These are phyloP conservation scores for Cutaneotrichosporon cavernicola DNA, from an alignment of 1,284 basidiomycete species.

Conservation along the genomic window DNA sequence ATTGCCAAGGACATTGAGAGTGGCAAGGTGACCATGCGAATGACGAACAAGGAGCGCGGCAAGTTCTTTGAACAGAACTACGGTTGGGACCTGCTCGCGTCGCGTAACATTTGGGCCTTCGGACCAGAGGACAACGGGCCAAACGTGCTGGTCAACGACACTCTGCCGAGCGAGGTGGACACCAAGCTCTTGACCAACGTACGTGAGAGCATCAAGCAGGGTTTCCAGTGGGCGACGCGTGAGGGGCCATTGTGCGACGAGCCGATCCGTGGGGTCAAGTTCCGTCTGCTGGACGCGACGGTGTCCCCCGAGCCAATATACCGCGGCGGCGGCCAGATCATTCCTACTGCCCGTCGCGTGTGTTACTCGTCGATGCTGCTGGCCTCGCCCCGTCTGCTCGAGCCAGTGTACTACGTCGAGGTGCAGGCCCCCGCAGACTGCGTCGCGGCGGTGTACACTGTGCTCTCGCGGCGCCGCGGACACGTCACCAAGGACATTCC, in stretches of 20 bases:
- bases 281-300: conserved; percentile 87
- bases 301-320: conserved; percentile 94
- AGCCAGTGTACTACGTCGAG: conserved; percentile 97
- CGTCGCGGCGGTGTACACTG: conserved; percentile 95
- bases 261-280: conserved; percentile 98
- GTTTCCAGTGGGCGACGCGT: conserved; percentile 98
- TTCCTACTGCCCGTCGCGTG: conserved; percentile 90
- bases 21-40: conserved; percentile 85
- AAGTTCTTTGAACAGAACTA: conserved; percentile 94
- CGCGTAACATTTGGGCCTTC: conserved; percentile 99
- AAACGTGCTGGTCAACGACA: conserved; percentile 93
- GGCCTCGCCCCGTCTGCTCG: conserved; percentile 88
- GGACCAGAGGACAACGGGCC: conserved; percentile 93
- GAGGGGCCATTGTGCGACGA: conserved; percentile 98
- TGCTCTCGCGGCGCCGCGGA: conserved; percentile 90
- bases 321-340: conserved; percentile 95
- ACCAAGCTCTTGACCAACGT: conserved; percentile 86
- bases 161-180: conserved; percentile 90
- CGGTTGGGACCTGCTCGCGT: conserved; percentile 96
- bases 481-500: conserved; percentile 98
- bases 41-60: conserved; percentile 89
- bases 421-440: conserved; percentile 98
- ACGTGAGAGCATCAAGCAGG: conserved; percentile 94
- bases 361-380: conserved; percentile 99
- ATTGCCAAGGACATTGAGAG: conserved; percentile 92